phyloP scores from a whole-genome alignment of 805 yeast species.

The Monosporozyma solicola region DNA sequence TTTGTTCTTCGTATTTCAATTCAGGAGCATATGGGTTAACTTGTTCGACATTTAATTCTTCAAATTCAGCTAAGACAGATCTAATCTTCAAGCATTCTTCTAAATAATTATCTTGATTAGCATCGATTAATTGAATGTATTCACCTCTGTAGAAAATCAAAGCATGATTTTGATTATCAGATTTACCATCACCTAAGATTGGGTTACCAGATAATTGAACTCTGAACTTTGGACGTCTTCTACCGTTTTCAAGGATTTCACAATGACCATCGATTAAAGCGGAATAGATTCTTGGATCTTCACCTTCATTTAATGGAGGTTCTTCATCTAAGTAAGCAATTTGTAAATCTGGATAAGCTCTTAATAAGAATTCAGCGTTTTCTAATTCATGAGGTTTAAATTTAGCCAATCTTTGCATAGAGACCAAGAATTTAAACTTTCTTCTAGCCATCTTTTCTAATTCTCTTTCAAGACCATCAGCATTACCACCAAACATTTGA shows the following conservation, averaged over 20 bases:
- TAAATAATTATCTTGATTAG: conserved; percentile 77
- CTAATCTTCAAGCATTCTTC: conserved; percentile 81
- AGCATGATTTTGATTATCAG: conserved; percentile 80
- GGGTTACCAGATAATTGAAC: conserved; percentile 78
- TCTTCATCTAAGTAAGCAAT: conserved; percentile 94
- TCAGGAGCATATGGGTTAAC: conserved; percentile 75
- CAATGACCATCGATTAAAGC: conserved; percentile 77
- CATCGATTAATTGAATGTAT: conserved; percentile 75
- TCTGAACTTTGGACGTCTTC: conserved; percentile 69
- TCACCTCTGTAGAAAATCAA: conserved; percentile 77
- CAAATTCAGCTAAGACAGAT: conserved; percentile 75
- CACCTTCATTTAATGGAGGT: conserved; percentile 63
- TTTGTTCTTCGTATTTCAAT: conserved; percentile 48
- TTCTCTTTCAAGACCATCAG: conserved; percentile 92
- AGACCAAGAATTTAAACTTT: conserved; percentile 70
- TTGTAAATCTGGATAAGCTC: conserved; percentile 78
- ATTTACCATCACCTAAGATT: conserved; percentile 80
- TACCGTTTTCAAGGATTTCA: conserved; percentile 60
- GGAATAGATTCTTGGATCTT: conserved; percentile 63
- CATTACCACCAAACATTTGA: conserved; percentile 97
- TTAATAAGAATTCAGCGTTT: conserved; percentile 68
- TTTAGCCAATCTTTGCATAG: conserved; percentile 75
- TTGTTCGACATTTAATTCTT: conserved; percentile 66
- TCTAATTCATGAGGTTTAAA: conserved; percentile 69
- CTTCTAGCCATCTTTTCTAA: conserved; percentile 83